Base-by-base conservation (phyloP, 768 basidiomycete genomes). In the Tulasnella sp. region DNA sequence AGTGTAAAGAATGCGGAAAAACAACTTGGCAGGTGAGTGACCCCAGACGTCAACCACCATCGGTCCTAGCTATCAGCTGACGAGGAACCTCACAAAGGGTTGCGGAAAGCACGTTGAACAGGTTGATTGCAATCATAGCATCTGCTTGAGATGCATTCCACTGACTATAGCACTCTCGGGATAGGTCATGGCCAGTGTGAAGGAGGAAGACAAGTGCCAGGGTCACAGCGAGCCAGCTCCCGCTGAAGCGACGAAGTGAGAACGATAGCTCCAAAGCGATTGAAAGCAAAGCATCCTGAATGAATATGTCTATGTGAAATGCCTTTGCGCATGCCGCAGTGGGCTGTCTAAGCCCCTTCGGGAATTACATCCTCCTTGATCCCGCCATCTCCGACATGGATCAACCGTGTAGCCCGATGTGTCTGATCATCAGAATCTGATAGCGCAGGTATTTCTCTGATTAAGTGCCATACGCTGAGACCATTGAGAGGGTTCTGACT, bases 401-500 rank as follows among this genome's bases (percentile, higher is more conserved):
- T 49, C 24, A 59, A 29, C 15, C 57, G 25, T 15, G 5, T 59
- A 4, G 48, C 57, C 31, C 31, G 19, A 31, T 50, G 48, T 21
- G 48, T 42, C 19, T 59, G 57, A 17, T 59, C 57, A 15, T 59
- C 57, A 2, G 57, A 59, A 24, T 59, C 45, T 42, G 34, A 38
- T 38, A 15, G 34, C 7, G 34, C 15, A 38, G 15, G 15, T 38
- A 15, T 15, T 7, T 7, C 15, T 38, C 15, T 38, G 5, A 38
- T 7, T 38, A 15, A 38, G 34, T 7, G 15, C 5, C 34, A 38
- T 7, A 38, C 15, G 7, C 90, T 38, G 34, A 38, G 34, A 38
- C 34, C 34, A 7, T 38, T 77, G 72, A 3, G 81, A 85, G 68
- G 92, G 90, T 62, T 89, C 85, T 2, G 82, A 80, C 0, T 86